Evolutionary conservation across 1,139 yeast genomes (phyloP), one percentile per base, ranked within the genome.

Genomic region (Kodamaea alishanica): DNA sequence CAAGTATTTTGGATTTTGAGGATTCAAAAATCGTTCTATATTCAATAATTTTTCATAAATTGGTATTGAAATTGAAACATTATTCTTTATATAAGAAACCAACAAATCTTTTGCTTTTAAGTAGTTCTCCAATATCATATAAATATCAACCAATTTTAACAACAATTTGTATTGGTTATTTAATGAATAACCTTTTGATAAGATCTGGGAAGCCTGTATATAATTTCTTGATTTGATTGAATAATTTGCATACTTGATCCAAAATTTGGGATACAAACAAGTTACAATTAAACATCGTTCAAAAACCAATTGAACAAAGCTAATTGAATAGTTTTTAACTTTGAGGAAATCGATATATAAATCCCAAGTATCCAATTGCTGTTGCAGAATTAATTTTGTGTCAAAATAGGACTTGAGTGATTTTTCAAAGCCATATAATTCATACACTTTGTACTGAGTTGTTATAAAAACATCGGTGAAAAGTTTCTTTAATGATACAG

Each of bases 381-480:
- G 67, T 34, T 58, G 61, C 5, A 74, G 63, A 12, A 65, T 37
- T 26, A 63, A 61, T 20, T 61, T 57, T 2, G 77, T 74, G 37
- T 72, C 71, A 49, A 64, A 80, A 50, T 69, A 79, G 6, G 75
- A 80, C n/a, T 74, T 57, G n/a, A 85, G 58, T 9, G 63, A 61
- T 42, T 75, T 68, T 54, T 88, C 96, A 56, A 60, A 84, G 6
- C 67, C 61, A 68, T 79, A 86, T n/a, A 83, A 52, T 46, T 79
- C 81, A 52, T 69, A 80, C 0, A 78, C 73, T 35, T 74, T 74
- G 46, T 68, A 74, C 51, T 84, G 92, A 0, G 83, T 79, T 1
- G 81, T 70, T 11, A 79, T 74, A 52, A 75, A 84, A 2, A 75
- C 60, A 47, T 81, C 84, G 4, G 65, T 61, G 44, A 70, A 72